These are phyloP conservation scores for Dissophora globulifera DNA, from an alignment of 192 early-diverging fungal genomes.

Conservation along the genomic window DNA sequence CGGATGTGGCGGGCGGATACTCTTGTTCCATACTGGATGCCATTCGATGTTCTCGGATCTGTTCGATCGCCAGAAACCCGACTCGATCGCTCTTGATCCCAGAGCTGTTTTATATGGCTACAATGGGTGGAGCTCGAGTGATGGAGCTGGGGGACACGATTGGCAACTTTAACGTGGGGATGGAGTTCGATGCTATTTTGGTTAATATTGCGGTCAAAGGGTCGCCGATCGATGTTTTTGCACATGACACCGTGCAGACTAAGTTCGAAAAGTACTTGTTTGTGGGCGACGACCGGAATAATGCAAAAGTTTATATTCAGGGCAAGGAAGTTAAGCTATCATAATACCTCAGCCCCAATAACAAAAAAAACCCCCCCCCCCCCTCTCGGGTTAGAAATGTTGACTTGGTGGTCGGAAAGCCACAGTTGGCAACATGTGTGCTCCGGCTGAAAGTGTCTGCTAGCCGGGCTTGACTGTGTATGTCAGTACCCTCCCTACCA, in stretches of 20 bases:
- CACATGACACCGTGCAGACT: constrained; percentile 17
- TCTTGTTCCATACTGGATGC: constrained; percentile 76
- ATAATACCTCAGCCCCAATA: too few species aligned
- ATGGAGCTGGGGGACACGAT: constrained; percentile 68
- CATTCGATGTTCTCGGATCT: constrained; percentile 70
- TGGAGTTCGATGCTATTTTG: constrained; percentile 86
- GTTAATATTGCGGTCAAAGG: constrained; percentile 65
- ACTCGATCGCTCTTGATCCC: constrained; percentile 16
- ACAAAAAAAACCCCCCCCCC: too few species aligned
- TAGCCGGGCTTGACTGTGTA: too few species aligned
- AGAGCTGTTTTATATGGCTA: constrained; percentile 75
- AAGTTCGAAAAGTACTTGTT: constrained; percentile 81
- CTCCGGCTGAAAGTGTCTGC: too few species aligned
- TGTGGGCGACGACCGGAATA: constrained; percentile 81
- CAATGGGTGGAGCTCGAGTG: constrained; percentile 79
- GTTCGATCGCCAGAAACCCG: constrained; percentile 56
- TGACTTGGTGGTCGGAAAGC: too few species aligned
- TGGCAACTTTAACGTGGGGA: constrained; percentile 76
- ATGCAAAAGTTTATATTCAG: constrained; percentile 70
- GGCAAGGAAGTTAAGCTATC: constrained; percentile 54
- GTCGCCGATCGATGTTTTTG: constrained; percentile 43
- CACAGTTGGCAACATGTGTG: too few species aligned
- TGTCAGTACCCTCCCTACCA: too few species aligned
- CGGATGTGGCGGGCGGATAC: constrained; percentile 87
- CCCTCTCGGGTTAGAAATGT: too few species aligned